phyloP scores from a whole-genome alignment of 192 early-diverging fungal species.

The Coemansia sp. region DNA sequence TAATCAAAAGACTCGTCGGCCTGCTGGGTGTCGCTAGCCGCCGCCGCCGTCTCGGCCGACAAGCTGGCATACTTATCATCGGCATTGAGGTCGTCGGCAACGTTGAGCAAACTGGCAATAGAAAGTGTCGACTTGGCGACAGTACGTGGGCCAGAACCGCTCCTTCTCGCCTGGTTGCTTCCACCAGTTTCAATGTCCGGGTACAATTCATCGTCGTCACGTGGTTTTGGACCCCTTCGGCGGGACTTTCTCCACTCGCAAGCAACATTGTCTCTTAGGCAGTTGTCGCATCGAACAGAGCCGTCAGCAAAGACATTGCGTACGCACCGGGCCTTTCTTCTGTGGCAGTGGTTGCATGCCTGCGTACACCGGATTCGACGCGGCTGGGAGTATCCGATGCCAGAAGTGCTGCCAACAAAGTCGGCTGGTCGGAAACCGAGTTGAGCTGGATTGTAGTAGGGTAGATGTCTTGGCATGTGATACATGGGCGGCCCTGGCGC shows the following conservation, averaged over 20 bases:
- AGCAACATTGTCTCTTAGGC: slow-evolving; percentile 29
- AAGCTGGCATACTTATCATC: neutral
- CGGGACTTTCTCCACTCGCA: slow-evolving; percentile 41
- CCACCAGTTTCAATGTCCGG: neutral
- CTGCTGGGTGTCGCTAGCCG: neutral
- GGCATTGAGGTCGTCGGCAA: neutral
- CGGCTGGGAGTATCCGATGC: neutral
- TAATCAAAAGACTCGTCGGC: neutral
- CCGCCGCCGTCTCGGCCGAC: neutral
- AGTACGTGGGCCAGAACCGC: neutral
- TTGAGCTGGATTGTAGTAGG: neutral
- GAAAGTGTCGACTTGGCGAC: slow-evolving; percentile 7
- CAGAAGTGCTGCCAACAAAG: neutral
- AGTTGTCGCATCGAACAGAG: slow-evolving; percentile 35
- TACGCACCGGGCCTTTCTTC: slow-evolving; percentile 43
- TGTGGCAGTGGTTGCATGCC: slow-evolving; percentile 49
- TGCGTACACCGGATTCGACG: slow-evolving; percentile 34
- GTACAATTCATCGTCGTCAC: neutral
- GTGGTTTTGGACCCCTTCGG: slow-evolving; percentile 35
- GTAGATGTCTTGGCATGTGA: neutral
- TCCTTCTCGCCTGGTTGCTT: neutral
- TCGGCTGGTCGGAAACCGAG: neutral
- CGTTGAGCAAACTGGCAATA: slow-evolving; percentile 37
- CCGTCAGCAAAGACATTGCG: slow-evolving; percentile 41
- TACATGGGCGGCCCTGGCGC: neutral